Conservation (phyloP, 805 yeast genomes). For the Starmerella floris region DNA sequence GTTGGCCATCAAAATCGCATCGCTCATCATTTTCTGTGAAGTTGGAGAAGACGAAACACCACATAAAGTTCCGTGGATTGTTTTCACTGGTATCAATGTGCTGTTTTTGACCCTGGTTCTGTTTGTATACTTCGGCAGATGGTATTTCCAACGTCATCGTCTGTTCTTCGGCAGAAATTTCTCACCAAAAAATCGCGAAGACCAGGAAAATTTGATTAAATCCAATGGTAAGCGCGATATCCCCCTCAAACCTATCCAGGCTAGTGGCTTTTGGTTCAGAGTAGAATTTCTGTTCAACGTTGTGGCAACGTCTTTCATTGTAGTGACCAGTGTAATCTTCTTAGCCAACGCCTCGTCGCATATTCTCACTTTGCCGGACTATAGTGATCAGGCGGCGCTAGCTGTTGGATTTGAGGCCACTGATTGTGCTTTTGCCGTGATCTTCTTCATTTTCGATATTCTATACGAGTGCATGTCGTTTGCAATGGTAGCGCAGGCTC, state of each 20-base stretch:
- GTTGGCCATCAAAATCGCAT: constrained; percentile 13
- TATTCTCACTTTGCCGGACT: constrained; percentile 8
- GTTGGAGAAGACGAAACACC: constrained; percentile 6
- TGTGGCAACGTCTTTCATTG: constrained; percentile 7
- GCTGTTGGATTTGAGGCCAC: constrained; percentile 17
- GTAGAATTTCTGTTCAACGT: constrained; percentile 8
- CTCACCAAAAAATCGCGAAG: not conserved
- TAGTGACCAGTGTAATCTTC: constrained; percentile 15
- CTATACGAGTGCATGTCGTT: constrained; percentile 16
- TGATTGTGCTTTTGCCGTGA: constrained; percentile 18
- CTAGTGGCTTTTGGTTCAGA: not conserved
- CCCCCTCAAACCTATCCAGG: not conserved
- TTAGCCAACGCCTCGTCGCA: constrained; percentile 17
- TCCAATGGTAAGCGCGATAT: not conserved
- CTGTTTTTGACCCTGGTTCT: constrained; percentile 6
- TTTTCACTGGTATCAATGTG: constrained; percentile 13
- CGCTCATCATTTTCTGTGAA: constrained; percentile 12
- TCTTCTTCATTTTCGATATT: constrained; percentile 16
- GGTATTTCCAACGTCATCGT: not conserved
- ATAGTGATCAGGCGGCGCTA: constrained; percentile 7
- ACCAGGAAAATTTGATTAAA: constrained; percentile 2
- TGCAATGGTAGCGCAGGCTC: constrained; percentile 21
- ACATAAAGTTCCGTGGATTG: constrained; percentile 12
- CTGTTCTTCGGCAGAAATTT: not conserved
- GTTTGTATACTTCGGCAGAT: not conserved